These are phyloP conservation scores for Tulasnella sp. DNA, from an alignment of 768 basidiomycete species.

Conservation along the genomic window DNA sequence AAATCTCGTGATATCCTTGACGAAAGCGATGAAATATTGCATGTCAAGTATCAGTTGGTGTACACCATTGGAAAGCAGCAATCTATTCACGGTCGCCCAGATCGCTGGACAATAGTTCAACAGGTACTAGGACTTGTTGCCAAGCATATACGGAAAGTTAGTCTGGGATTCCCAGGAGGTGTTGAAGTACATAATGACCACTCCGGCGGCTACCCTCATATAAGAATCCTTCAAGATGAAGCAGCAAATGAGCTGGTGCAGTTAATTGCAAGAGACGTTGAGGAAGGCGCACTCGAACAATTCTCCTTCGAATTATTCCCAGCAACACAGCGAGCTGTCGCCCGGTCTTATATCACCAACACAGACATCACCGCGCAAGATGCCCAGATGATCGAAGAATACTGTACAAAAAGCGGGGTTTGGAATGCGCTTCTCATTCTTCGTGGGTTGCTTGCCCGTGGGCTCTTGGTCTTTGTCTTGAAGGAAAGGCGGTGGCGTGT, in stretches of 20 bases:
- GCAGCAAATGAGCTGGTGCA: background rate
- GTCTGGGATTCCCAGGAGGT: background rate
- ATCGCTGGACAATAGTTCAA: constrained; percentile 34
- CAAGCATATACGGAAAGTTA: background rate
- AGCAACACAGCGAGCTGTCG: constrained; percentile 19
- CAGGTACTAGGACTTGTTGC: constrained; percentile 23
- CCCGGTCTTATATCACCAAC: constrained; percentile 22
- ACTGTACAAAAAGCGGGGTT: constrained; percentile 1
- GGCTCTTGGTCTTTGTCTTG: constrained; percentile 31
- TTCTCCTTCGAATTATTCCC: constrained; percentile 18
- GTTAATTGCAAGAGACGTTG: background rate
- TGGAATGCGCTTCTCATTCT: constrained; percentile 33
- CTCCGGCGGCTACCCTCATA: background rate
- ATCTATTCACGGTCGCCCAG: constrained; percentile 30
- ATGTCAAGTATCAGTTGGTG: constrained; percentile 36
- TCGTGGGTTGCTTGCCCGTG: constrained; percentile 34
- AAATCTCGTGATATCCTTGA: constrained; percentile 14
- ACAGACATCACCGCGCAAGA: background rate
- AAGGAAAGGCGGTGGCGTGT: constrained; percentile 38
- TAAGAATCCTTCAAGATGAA: background rate
- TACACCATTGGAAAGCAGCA: constrained; percentile 33
- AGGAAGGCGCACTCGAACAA: constrained; percentile 6
- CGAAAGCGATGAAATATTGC: constrained; percentile 28
- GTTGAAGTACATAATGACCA: background rate
- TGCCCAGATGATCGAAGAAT: background rate